Conservation (phyloP, 352 stramenopile species). For the Globisporangium recalcitrans region DNA sequence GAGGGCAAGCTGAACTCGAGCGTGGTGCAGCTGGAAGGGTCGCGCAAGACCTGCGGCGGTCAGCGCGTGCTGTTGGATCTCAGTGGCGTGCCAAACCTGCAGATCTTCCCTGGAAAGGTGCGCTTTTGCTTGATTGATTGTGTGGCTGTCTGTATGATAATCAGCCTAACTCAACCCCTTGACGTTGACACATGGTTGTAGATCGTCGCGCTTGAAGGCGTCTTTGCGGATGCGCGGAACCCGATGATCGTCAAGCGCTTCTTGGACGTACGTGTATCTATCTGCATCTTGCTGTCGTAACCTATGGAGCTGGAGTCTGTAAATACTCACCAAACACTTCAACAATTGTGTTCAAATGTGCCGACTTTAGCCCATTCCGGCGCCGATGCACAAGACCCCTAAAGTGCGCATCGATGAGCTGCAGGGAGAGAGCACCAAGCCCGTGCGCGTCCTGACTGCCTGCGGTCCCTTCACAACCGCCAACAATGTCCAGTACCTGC, state of each 20-base stretch:
- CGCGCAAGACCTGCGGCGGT: slow-evolving; percentile 74
- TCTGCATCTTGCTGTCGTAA: background rate
- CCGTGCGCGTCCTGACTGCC: slow-evolving; percentile 84
- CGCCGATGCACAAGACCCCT: slow-evolving; percentile 37
- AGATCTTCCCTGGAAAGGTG: slow-evolving; percentile 83
- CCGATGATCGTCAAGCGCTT: slow-evolving; percentile 77
- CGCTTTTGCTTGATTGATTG: background rate
- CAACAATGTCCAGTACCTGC: slow-evolving; percentile 93
- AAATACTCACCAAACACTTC: background rate
- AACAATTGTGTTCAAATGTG: background rate
- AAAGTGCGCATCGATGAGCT: slow-evolving; percentile 46
- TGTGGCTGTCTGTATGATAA: background rate
- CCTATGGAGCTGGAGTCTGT: background rate
- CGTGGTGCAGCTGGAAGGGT: slow-evolving; percentile 77
- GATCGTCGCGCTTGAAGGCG: slow-evolving; percentile 77
- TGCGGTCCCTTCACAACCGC: slow-evolving; percentile 94
- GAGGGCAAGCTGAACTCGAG: slow-evolving; percentile 83
- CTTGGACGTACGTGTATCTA: slow-evolving; percentile 52
- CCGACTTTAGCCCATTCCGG: slow-evolving; percentile 43
- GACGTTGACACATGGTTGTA: slow-evolving; percentile 19
- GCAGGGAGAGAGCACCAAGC: slow-evolving; percentile 33
- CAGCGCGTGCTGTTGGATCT: slow-evolving; percentile 77
- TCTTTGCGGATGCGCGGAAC: slow-evolving; percentile 63
- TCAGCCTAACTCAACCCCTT: background rate
- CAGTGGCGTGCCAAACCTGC: slow-evolving; percentile 57